These are phyloP conservation scores for Xylaria longipes DNA, from an alignment of 495 filamentous ascomycete genomes.

Conservation along the genomic window DNA sequence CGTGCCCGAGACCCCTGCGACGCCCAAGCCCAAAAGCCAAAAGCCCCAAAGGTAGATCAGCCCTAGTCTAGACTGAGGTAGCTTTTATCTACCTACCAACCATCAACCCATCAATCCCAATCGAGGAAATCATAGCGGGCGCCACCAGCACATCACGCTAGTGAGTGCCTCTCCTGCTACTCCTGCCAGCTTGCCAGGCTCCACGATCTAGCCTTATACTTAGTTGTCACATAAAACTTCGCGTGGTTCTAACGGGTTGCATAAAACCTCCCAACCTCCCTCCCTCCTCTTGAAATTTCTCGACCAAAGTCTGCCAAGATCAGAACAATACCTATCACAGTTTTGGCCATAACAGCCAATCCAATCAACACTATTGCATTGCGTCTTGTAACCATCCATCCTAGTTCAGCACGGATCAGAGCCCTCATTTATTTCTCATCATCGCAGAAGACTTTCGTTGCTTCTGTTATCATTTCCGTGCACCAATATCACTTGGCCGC, in stretches of 20 bases:
- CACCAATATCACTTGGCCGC: neutral
- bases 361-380: neutral
- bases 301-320: neutral
- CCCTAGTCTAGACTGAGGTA: neutral
- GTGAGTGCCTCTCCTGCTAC: neutral
- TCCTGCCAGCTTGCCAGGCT: constrained; percentile 13
- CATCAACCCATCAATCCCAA: constrained; percentile 5
- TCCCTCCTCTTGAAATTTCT: neutral
- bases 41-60: neutral
- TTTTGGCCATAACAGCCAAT: neutral
- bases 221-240: neutral
- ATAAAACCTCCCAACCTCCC: neutral
- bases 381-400: neutral
- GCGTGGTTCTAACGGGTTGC: neutral
- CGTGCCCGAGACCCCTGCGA: neutral
- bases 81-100: constrained; percentile 4
- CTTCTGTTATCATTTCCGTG: neutral
- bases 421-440: neutral
- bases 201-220: constrained; percentile 16
- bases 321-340: neutral
- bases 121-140: constrained; percentile 8
- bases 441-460: neutral
- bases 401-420: neutral
- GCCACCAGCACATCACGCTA: constrained; percentile 20
- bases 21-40: neutral